Evolutionary conservation across 2,329 filamentous ascomycete genomes (phyloP), one percentile per base, ranked within the genome.

Genomic region (Aspergillaceae sp.): DNA sequence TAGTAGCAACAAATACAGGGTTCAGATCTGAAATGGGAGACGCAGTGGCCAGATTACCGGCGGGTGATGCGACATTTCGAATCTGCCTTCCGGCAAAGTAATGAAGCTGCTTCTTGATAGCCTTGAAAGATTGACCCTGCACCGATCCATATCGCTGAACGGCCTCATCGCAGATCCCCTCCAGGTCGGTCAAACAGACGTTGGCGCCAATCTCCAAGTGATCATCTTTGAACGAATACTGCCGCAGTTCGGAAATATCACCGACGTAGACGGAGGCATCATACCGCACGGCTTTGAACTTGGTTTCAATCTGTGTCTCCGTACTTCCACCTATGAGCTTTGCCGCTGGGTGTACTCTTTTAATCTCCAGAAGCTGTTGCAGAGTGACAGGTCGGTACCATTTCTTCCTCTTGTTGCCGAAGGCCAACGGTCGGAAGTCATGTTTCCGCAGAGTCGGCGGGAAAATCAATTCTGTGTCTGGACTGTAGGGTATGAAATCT

Each of bases 1-100:
- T 64, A 96, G 86, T 43, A 98, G 83, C 0, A 96, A 88, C 0
- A 92, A 67, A 98, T 97, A 64, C 91, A 96, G 92, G 92, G 59
- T 97, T 98, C 40, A 98, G 70, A 71, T 98, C 92, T 0, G 91
- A 96, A 40, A 97, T 98, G 0, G 92, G 92, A 27, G 89, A 95
- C 0, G 92, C 92, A 0, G 92, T 98, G 1, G 86, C 90, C 30
- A 98, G 69, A 59, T 97, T 98, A 38, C 92, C 92, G 0, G 92
- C 92, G 0, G 90, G 91, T 0, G 92, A 96, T 29, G 91, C 92
- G n/a, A 96, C 91, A 59, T 97, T 98, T 56, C 92, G 80, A 60
- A 98, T 97, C 60, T 98, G 92, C 41, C 92, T 75, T 40, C 92
- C 92, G 26, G 36, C 36, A 3, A 38, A 38, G 27, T 38, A 38